These are phyloP conservation scores for Oryza brachyantha DNA, from an alignment of 176 grass and related monocot genomes.

Conservation along the genomic window DNA sequence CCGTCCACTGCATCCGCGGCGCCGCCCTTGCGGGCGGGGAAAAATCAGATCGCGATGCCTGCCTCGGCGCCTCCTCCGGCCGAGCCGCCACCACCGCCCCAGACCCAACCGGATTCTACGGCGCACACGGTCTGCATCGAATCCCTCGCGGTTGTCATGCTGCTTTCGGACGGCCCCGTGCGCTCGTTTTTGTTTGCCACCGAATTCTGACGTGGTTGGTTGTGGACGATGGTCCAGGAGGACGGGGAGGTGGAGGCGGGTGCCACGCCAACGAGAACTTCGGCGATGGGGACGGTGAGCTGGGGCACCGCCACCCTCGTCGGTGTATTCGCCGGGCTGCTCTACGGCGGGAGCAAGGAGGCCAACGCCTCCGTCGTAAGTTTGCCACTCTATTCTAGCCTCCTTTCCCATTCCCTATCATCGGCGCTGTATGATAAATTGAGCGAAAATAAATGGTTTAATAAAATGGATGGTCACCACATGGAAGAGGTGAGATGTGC, in stretches of 20 bases:
- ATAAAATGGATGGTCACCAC: background rate
- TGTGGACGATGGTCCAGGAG: slow-evolving; percentile 28
- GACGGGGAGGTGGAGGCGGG: slow-evolving; percentile 9
- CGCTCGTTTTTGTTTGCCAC: background rate
- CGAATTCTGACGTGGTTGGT: background rate
- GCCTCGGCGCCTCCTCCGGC: slow-evolving; percentile 10
- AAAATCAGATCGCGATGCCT: slow-evolving; percentile 14
- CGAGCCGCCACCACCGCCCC: slow-evolving; percentile 17
- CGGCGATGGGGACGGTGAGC: slow-evolving; percentile 47
- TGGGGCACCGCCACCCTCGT: slow-evolving; percentile 82
- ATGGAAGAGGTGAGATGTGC: background rate
- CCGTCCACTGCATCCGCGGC: too few relatives aligned
- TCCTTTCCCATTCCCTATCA: background rate
- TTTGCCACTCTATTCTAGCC: background rate
- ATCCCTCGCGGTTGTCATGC: background rate
- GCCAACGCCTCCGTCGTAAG: slow-evolving; percentile 75
- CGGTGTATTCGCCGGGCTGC: slow-evolving; percentile 67
- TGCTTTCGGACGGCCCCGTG: background rate
- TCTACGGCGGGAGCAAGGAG: slow-evolving; percentile 87
- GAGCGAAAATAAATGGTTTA: background rate
- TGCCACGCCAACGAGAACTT: background rate
- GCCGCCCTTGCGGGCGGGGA: background rate
- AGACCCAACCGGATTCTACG: background rate
- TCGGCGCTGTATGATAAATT: background rate
- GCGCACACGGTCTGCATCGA: background rate